Evolutionary conservation across 176 grass and related monocot species (phyloP).

Genomic region (Themeda triandra): DNA sequence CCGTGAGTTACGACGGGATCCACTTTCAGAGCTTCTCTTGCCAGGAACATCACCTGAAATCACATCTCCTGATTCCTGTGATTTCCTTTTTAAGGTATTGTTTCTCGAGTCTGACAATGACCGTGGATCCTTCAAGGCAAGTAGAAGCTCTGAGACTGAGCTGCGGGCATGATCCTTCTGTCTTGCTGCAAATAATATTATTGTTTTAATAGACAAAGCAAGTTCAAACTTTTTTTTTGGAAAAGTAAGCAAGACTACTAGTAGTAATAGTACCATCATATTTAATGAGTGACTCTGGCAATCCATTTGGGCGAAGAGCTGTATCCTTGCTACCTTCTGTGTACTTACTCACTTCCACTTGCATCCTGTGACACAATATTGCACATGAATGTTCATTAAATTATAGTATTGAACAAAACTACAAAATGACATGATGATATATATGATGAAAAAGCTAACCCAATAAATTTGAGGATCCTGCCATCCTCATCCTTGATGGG

Average conservation of each 20-base stretch:
- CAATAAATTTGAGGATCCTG: constrained; percentile 85
- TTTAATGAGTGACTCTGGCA: constrained; percentile 88
- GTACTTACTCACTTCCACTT: constrained; percentile 98
- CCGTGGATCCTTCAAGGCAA: constrained; percentile 68
- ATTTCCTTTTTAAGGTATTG: constrained; percentile 57
- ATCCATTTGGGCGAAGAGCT: constrained; percentile 80
- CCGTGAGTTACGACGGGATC: constrained; percentile 36
- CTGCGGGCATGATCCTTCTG: constrained; percentile 81
- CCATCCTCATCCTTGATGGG: constrained; percentile 94
- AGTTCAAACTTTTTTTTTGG: neutral
- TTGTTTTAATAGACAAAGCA: neutral
- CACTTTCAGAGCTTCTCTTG: constrained; percentile 63
- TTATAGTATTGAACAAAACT: neutral
- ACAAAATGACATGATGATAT: too few relatives aligned
- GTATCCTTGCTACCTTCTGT: constrained; percentile 84
- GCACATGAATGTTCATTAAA: neutral
- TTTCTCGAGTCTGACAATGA: constrained; percentile 62
- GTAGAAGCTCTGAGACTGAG: constrained; percentile 76
- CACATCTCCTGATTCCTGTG: constrained; percentile 39
- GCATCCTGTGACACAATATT: constrained; percentile 58
- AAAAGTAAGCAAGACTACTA: neutral
- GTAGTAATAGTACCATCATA: constrained; percentile 65
- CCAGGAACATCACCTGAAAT: constrained; percentile 6
- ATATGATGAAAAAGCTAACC: constrained; percentile 36
- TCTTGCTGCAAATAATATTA: constrained; percentile 46